Base-by-base conservation (phyloP, 495 filamentous ascomycete genomes). In the Hyaloscypha variabilis region DNA sequence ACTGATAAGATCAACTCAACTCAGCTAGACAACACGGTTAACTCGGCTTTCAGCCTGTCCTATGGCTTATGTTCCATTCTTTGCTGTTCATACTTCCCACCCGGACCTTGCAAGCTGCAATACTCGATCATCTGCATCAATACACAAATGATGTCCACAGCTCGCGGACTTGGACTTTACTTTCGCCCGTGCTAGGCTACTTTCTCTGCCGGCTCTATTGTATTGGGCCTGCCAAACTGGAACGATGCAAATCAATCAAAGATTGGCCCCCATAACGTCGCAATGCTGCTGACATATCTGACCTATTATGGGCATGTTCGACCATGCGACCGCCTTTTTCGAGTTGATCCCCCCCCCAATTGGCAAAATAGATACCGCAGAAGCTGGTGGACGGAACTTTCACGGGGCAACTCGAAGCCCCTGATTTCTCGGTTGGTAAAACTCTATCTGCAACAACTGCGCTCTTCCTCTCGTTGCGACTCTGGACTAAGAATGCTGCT, bases 271-370 rank as follows among this genome's bases (percentile, higher is more conserved):
- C 25, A 54, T 46, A n/a, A 54, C 8, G n/a, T 8, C 51, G 49
- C 49, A 51, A 51, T 51, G 49, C 21, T 54, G 51, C 51, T 54
- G 51, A 54, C 51, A 54, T 28, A 28, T 28, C 26, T 54, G 51
- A 23, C 25, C 51, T 28, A 25, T 24, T 54, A 26, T 54, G 21
- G 25, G 25, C 51, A 54, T 8, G 49, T 19, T 51, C 49, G n/a
- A 21, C 23, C 49, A 54, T 54, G n/a, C n/a, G n/a, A n/a, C n/a
- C n/a, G n/a, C n/a, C n/a, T n/a, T n/a, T n/a, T n/a, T n/a, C n/a
- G n/a, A n/a, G n/a, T n/a, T n/a, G n/a, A n/a, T n/a, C n/a, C n/a
- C 25, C 14, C 19, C 51, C 51, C 51, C 21, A 54, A 8, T 28
- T 54, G 51, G 51, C 51, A 25, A 54, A 25, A 54, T 54, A 23